Percentiles rank a stretch among this genome's conserved stretches.
Evolutionary conservation across 1,284 basidiomycete genomes (phyloP).

Genomic region (Thelephora terrestris): DNA sequence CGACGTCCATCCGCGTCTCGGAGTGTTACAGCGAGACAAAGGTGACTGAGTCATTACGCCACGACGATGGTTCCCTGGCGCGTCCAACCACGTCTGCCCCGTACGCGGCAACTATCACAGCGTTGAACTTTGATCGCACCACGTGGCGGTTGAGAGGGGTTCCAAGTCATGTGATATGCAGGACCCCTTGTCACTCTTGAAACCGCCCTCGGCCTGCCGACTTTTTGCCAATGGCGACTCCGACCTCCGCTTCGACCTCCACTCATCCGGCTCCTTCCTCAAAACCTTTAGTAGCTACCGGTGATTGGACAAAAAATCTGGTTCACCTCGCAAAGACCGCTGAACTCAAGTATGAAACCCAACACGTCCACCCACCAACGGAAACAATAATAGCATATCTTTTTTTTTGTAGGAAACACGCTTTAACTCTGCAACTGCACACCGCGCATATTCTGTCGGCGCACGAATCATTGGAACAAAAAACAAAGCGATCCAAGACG

Average conservation of each 20-base stretch:
- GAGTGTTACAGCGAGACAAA: too few relatives aligned
- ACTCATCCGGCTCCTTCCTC: constrained; percentile 15
- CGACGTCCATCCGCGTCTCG: too few relatives aligned
- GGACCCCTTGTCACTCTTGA: neutral
- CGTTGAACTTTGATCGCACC: neutral
- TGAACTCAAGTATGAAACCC: constrained; percentile 57
- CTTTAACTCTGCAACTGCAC: constrained; percentile 67
- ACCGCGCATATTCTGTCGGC: constrained; percentile 79
- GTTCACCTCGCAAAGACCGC: constrained; percentile 75
- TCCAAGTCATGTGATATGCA: neutral
- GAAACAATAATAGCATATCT: neutral
- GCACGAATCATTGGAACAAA: constrained; percentile 64
- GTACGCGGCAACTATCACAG: too few relatives aligned
- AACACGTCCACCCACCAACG: neutral
- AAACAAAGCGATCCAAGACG: constrained; percentile 66
- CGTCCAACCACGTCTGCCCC: too few relatives aligned
- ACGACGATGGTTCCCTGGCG: too few relatives aligned
- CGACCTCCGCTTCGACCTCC: constrained; percentile 12
- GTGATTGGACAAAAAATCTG: constrained; percentile 76
- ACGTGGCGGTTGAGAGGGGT: constrained; percentile 7
- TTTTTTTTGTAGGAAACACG: constrained; percentile 51
- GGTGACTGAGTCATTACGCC: too few relatives aligned
- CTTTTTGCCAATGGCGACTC: constrained; percentile 13
- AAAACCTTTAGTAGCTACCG: constrained; percentile 52
- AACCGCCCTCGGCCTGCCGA: neutral